Base-by-base conservation (phyloP, 176 grass and related monocot genomes). In the Eragrostis curvula region DNA sequence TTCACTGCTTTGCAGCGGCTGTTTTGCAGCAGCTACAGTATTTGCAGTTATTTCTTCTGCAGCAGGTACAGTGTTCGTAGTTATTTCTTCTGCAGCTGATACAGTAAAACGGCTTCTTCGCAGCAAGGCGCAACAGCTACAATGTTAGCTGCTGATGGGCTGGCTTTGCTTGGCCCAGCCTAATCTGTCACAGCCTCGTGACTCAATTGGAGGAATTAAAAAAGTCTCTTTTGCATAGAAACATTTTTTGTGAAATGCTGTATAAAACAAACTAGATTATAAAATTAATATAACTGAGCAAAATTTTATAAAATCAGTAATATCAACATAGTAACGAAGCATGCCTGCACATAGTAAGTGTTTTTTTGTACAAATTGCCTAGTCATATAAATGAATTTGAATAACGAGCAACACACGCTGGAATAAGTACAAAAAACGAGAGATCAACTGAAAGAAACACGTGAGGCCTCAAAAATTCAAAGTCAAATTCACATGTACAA, bases 391-490 rank as follows among this genome's bases (percentile, higher is more conserved):
- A 43, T 5, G 52, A 24, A 12, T 13, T 11, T 2, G 8, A 63
- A 30, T 27, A 64, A 64, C 61, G 12, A 32, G 61, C 53, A 56
- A 56, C 2, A 14, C 12, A 14, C 10, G 24, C 10, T 3, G 29
- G 15, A 57, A 72, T 23, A 7, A 6, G 21, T 17, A 44, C 32
- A 57, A 21, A 75, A 66, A 52, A 65, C 2, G 8, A 36, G 1
- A 44, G 60, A 66, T 65, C 15, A 74, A 16, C 17, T 21, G 50
- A 64, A 27, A 27, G 30, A 61, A 65, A 52, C 11, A 51, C n/a
- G n/a, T 71, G 65, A 48, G 83, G 53, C 53, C 83, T 21, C 44
- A 68, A 49, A 84, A 68, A 8, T 25, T 18, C 3, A 30, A 55
- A 77, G 40, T 62, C 3, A 41, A 66, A 68, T 27, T 52, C 7